Percentiles rank a stretch among this genome's conserved stretches.
Evolutionary conservation across 1,139 yeast species (phyloP).

Genomic region (Taiozyma onychis): DNA sequence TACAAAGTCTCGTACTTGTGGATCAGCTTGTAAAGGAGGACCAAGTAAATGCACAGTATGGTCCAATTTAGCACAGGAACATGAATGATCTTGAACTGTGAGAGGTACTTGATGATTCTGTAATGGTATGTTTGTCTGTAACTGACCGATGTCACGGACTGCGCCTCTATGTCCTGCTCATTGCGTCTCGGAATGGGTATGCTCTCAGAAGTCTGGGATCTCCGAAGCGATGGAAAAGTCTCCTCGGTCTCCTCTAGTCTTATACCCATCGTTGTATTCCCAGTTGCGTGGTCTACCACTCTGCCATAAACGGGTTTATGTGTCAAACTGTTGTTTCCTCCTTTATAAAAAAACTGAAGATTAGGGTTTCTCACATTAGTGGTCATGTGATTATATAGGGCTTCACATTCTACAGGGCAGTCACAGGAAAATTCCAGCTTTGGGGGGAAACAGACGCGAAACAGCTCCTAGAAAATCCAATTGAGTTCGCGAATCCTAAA

Average conservation of each 20-base stretch:
- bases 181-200: constrained; percentile 1
- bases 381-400: not conserved
- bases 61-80: constrained; percentile 50
- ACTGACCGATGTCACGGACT: constrained; percentile 2
- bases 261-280: not conserved
- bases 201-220: not conserved
- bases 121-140: constrained; percentile 14
- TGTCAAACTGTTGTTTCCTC: not conserved
- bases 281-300: not conserved
- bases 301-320: not conserved
- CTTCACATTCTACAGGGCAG: not conserved
- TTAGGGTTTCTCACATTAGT: not conserved
- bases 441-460: not conserved
- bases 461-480: not conserved
- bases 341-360: not conserved
- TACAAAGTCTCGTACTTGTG: constrained; percentile 60
- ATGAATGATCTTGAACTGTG: constrained; percentile 17
- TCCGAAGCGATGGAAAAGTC: not conserved
- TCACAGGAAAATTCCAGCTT: not conserved
- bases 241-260: not conserved
- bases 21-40: constrained; percentile 46
- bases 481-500: not conserved
- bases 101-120: constrained; percentile 14
- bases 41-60: constrained; percentile 43
- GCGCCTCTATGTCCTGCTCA: constrained; percentile 3